Evolutionary conservation across 2,329 filamentous ascomycete genomes (phyloP).

Genomic region (Sclerotinia glacialis): DNA sequence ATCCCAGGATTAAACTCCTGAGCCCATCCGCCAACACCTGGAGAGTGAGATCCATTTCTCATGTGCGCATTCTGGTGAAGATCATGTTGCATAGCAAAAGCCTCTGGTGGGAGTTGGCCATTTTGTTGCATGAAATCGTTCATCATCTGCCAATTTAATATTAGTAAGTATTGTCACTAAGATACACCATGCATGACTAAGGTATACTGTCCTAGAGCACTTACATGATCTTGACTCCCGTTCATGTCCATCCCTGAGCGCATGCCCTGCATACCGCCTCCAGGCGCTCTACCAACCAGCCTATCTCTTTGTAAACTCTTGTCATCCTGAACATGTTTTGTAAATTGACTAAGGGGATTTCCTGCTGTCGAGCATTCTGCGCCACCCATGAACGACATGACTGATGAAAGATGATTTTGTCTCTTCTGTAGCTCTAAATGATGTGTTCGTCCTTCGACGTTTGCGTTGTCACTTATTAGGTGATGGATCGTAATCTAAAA

Average conservation of each 20-base stretch:
- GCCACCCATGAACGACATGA: slow-evolving; percentile 93
- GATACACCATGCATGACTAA: background rate
- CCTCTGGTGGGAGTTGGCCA: slow-evolving; percentile 51
- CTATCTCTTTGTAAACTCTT: slow-evolving; percentile 91
- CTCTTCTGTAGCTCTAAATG: background rate
- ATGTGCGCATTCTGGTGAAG: slow-evolving; percentile 34
- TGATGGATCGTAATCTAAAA: background rate
- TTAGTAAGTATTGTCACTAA: slow-evolving; percentile 16
- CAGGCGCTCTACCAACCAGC: slow-evolving; percentile 71
- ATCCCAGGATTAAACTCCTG: slow-evolving; percentile 61
- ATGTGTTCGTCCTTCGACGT: background rate
- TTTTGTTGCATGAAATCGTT: slow-evolving; percentile 86
- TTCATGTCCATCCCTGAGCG: slow-evolving; percentile 51
- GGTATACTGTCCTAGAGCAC: slow-evolving; percentile 22
- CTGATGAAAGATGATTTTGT: background rate
- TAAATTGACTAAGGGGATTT: slow-evolving; percentile 95
- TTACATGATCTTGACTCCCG: slow-evolving; percentile 67
- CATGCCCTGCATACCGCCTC: slow-evolving; percentile 71
- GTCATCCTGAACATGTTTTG: slow-evolving; percentile 95
- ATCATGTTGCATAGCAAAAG: slow-evolving; percentile 39
- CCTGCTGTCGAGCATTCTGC: slow-evolving; percentile 95
- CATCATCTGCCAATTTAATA: slow-evolving; percentile 66
- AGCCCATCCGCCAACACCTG: slow-evolving; percentile 55
- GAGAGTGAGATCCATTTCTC: slow-evolving; percentile 35
- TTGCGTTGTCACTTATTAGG: background rate